Base-by-base conservation (phyloP, 2,329 filamentous ascomycete genomes). In the Thelonectria olida region DNA sequence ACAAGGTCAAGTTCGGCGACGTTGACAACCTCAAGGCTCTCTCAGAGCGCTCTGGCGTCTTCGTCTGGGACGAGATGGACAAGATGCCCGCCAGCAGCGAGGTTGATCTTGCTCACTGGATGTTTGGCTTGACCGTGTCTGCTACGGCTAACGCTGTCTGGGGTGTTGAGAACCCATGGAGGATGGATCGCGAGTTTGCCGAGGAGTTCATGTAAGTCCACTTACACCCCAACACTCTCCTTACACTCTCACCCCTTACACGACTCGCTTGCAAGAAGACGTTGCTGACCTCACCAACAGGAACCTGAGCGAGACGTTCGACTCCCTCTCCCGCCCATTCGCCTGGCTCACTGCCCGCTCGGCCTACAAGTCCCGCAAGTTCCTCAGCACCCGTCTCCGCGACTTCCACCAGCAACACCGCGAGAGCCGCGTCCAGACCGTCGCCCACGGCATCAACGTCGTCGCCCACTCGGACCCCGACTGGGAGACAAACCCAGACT, bases 401-500 rank as follows among this genome's bases (percentile, higher is more conserved):
- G 45, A 67, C 23, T 75, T 74, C 45, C 73, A 75, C 25, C 39
- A 53, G 5, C 27, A 67, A 7, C 71, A 75, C 56, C 67, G 69
- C 5, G 61, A 68, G 5, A 56, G 64, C 6, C 68, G 71, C 5
- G 20, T 71, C 9, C 41, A 51, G 22, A 68, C 71, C 12, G 66
- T 71, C 0, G 73, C 72, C 4, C 73, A 75, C 22, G 66, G 63
- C 15, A 73, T 75, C 66, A 75, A 75, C 13, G 68, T 73, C 22
- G 64, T 75, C 4, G 72, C 70, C 25, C 66, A 74, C 31, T 67
- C 65, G 2, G 73, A 75, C 34, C 62, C 66, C 2, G 15, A 72
- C 48, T 75, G 73, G 73, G 72, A 75, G 28, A 68, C 52, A 10
- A 75, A 75, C 58, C 60, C 62, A 4, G 73, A 75, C 57, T 75